phyloP scores from a whole-genome alignment of 192 early-diverging fungal species.

The Geranomyces variabilis region DNA sequence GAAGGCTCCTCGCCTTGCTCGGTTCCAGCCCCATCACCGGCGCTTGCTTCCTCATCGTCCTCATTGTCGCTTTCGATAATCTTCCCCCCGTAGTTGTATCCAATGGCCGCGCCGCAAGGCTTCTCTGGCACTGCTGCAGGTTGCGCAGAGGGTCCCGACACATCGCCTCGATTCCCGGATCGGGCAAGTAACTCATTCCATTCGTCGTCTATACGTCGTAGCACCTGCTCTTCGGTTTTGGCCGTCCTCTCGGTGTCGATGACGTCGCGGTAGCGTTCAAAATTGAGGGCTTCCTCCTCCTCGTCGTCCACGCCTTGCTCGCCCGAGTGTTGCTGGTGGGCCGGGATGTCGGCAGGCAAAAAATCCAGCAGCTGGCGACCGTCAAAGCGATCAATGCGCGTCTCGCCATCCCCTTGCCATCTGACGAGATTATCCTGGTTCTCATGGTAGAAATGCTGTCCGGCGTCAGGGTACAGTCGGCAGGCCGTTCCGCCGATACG shows the following conservation, averaged over 20 bases:
- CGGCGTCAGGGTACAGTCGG: slow-evolving; percentile 52
- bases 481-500: slow-evolving; percentile 34
- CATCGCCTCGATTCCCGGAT: background rate
- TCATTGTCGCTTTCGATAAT: background rate
- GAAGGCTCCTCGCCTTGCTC: background rate
- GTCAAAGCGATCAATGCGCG: slow-evolving; percentile 59
- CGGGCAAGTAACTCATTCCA: slow-evolving; percentile 54
- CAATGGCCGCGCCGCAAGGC: slow-evolving; percentile 14
- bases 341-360: slow-evolving; percentile 28
- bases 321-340: slow-evolving; percentile 25
- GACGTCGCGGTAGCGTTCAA: slow-evolving; percentile 58
- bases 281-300: slow-evolving; percentile 52
- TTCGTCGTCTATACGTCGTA: slow-evolving; percentile 52
- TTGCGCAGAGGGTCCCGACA: background rate
- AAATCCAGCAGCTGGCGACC: slow-evolving; percentile 54
- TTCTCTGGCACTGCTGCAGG: slow-evolving; percentile 39
- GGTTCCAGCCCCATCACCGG: background rate
- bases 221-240: slow-evolving; percentile 44
- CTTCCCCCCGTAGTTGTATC: background rate
- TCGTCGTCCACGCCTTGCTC: slow-evolving; percentile 38
- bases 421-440: slow-evolving; percentile 49
- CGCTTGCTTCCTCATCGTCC: background rate
- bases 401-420: slow-evolving; percentile 55
- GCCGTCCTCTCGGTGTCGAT: slow-evolving; percentile 50
- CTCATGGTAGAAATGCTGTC: slow-evolving; percentile 58